Percentiles rank a stretch among this genome's conserved stretches.
Conservation (phyloP, 2,329 filamentous ascomycete genomes). For the Paramyrothecium sp. region DNA sequence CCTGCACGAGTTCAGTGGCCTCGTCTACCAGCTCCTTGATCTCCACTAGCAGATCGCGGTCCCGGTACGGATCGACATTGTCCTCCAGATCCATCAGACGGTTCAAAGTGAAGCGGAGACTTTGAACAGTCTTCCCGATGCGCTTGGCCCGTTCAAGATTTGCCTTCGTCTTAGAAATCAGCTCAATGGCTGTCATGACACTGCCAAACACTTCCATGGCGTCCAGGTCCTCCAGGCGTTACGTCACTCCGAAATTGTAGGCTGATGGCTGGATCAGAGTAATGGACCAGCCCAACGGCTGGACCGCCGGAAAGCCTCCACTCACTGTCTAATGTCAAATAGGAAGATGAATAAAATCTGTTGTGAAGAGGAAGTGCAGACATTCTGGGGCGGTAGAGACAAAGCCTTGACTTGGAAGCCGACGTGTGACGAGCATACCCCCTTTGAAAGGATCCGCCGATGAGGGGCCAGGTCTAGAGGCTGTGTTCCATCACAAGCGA, state of each 20-base stretch:
- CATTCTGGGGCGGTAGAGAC: no score
- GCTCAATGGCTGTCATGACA: neutral
- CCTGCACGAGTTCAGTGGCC: neutral
- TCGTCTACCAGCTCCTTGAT: neutral
- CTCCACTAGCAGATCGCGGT: neutral
- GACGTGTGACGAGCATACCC: no score
- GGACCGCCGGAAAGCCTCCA: neutral
- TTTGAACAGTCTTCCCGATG: neutral
- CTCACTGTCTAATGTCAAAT: no score
- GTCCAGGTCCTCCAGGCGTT: neutral
- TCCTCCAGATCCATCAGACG: constrained; percentile 1
- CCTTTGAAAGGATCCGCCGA: no score
- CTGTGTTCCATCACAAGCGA: no score
- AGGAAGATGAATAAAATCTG: no score
- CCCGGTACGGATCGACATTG: neutral
- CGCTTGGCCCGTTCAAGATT: neutral
- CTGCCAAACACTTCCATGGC: constrained; percentile 1
- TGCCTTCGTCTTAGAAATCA: neutral
- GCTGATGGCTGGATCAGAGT: neutral
- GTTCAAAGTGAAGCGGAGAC: neutral
- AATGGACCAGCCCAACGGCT: neutral
- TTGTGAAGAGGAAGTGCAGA: no score
- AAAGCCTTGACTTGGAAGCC: no score
- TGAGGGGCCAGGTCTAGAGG: no score
- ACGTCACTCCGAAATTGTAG: neutral